Conservation (phyloP, 768 basidiomycete genomes). For the Lactarius psammicola region DNA sequence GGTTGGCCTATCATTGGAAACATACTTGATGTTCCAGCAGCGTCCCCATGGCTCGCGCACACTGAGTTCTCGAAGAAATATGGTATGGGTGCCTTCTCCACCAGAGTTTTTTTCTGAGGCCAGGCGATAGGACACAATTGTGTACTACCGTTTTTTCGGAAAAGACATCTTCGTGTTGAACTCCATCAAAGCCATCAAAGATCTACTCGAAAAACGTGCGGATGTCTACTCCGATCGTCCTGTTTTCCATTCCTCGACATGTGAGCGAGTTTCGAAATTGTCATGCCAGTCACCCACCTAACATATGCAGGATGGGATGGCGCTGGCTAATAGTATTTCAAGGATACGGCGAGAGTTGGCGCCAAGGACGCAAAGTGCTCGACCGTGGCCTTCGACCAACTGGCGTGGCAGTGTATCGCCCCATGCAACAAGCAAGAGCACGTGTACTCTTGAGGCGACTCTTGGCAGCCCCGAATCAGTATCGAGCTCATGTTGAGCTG, state of each 20-base stretch:
- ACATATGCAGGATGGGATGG: no score
- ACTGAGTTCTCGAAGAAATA: neutral
- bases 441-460: constrained; percentile 2
- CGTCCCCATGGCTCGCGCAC: neutral
- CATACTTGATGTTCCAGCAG: constrained; percentile 6
- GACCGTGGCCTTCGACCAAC: no score
- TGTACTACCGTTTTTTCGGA: constrained; percentile 40
- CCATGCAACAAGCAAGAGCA: no score
- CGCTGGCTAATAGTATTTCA: no score
- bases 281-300: no score
- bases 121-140: neutral
- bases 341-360: neutral
- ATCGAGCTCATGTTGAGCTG: no score
- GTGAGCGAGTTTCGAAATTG: constrained; percentile 7
- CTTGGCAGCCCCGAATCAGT: neutral
- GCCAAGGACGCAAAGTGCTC: no score
- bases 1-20: neutral
- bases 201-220: constrained; percentile 53
- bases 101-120: no score
- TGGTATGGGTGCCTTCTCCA: neutral
- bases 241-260: constrained; percentile 8
- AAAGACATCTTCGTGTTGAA: constrained; percentile 51
- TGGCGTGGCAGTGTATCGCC: no score
- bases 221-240: constrained; percentile 31
- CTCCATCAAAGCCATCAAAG: constrained; percentile 43